phyloP scores from a whole-genome alignment of 805 yeast species.

The Candida verbasci region DNA sequence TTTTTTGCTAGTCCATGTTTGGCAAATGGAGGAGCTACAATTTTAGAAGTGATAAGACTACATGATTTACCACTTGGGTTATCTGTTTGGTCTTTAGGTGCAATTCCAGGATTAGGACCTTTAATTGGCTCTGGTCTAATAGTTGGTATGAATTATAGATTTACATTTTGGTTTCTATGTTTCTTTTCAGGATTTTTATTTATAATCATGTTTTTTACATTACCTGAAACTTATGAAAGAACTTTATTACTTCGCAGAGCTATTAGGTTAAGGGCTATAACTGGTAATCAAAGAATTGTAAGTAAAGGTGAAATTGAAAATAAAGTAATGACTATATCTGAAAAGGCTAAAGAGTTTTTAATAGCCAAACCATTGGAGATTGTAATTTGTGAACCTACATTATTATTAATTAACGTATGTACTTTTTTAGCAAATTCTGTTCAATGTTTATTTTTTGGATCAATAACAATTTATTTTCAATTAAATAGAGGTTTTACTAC shows the following conservation, averaged over 20 bases:
- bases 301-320: constrained; percentile 36
- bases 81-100: constrained; percentile 51
- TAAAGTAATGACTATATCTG: constrained; percentile 15
- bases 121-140: constrained; percentile 50
- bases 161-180: constrained; percentile 49
- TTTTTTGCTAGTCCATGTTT: constrained; percentile 52
- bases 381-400: constrained; percentile 49
- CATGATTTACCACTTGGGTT: constrained; percentile 44
- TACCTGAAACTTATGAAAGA: constrained; percentile 47
- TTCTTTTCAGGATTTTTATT: constrained; percentile 19
- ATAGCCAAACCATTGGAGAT: constrained; percentile 46
- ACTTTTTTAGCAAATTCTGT: constrained; percentile 49
- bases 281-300: constrained; percentile 44
- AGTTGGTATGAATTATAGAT: constrained; percentile 37
- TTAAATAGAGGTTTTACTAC: constrained; percentile 43
- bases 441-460: constrained; percentile 55
- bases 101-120: constrained; percentile 54
- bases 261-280: constrained; percentile 38
- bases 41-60: constrained; percentile 45
- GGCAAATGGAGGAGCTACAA: constrained; percentile 55
- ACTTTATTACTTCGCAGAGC: constrained; percentile 47
- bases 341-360: constrained; percentile 25
- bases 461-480: constrained; percentile 51
- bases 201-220: constrained; percentile 26
- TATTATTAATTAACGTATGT: constrained; percentile 47